These are phyloP conservation scores for Crepidotus variabilis DNA, from an alignment of 768 basidiomycete genomes.

Conservation along the genomic window DNA sequence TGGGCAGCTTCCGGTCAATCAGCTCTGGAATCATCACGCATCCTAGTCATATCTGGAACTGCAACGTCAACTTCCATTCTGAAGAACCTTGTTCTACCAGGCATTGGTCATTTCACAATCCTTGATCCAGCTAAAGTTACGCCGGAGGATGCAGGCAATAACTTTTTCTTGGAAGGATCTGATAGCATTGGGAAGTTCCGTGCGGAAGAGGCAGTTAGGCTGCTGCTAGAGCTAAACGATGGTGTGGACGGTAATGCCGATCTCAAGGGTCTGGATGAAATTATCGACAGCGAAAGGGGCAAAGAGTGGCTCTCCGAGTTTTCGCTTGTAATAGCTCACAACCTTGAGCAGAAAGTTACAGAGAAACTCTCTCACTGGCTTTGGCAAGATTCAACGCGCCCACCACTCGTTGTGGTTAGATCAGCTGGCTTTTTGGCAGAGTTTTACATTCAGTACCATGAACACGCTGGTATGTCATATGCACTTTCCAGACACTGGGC, in stretches of 20 bases:
- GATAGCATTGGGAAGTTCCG: conserved; percentile 78
- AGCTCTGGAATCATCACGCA: conserved; percentile 79
- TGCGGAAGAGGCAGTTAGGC: conserved; percentile 73
- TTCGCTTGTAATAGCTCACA: conserved; percentile 83
- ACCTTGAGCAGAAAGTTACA: conserved; percentile 56
- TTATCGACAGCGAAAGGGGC: conserved; percentile 48
- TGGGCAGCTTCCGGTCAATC: conserved; percentile 93
- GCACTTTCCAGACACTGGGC: background rate
- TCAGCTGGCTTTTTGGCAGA: conserved; percentile 90
- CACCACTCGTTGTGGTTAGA: conserved; percentile 74
- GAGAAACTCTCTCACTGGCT: conserved; percentile 59
- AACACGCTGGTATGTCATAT: conserved; percentile 67
- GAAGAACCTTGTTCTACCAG: conserved; percentile 96
- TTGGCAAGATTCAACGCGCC: conserved; percentile 57
- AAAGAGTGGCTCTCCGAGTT: conserved; percentile 42
- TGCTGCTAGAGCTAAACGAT: conserved; percentile 85
- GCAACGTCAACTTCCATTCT: conserved; percentile 87
- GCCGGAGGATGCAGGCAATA: conserved; percentile 84
- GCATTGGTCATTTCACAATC: conserved; percentile 93
- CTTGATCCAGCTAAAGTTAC: conserved; percentile 63
- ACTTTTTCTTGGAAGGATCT: conserved; percentile 86
- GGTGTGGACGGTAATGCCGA: conserved; percentile 72
- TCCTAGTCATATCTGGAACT: conserved; percentile 77
- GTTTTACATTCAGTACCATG: conserved; percentile 84
- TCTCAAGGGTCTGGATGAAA: conserved; percentile 46